Evolutionary conservation across 2,329 filamentous ascomycete genomes (phyloP), one percentile per base, ranked within the genome.

Genomic region (Fusarium sp.): DNA sequence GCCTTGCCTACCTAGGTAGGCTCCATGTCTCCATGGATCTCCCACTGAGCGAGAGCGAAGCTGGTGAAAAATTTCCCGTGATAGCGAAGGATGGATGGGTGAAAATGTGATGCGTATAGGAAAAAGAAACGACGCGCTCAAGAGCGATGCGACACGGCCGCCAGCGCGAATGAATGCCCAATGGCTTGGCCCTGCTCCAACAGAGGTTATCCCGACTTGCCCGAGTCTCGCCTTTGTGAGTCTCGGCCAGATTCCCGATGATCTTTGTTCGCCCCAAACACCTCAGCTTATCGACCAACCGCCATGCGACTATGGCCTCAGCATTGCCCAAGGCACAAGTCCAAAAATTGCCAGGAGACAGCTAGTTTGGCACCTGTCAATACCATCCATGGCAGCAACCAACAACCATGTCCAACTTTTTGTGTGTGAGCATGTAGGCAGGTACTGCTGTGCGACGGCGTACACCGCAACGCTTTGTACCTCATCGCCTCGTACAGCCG

Each of bases 301-400:
- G 33, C 53, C 61, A 51, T 60, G 38, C 62, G 56, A 64, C 59
- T 62, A 58, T 71, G 67, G 68, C 65, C 68, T 74, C 68, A 70
- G 65, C 58, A 62, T 56, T 59, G 64, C 57, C 23, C 58, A 46
- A 58, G 40, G 53, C 31, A 58, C 60, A 46, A 54, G 64, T 61
- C 60, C 38, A 70, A 36, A 64, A 61, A 66, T 31, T 46, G 49
- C 58, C 38, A 31, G 25, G 54, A 51, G 40, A 63, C 51, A 58
- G 61, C 59, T 60, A 63, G 61, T 70, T 63, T 74, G 67, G 67
- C 64, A 74, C 68, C 68, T 69, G 68, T 71, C 71, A 74, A 50
- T 60, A 55, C 58, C 58, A 65, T 51, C 58, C 58, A 65, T 51
- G 44, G 34, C 44, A 50, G 16, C 60, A 46, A 33, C 50, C 63